These are phyloP conservation scores for Collariella sp. DNA, from an alignment of 495 filamentous ascomycete genomes.

Conservation along the genomic window DNA sequence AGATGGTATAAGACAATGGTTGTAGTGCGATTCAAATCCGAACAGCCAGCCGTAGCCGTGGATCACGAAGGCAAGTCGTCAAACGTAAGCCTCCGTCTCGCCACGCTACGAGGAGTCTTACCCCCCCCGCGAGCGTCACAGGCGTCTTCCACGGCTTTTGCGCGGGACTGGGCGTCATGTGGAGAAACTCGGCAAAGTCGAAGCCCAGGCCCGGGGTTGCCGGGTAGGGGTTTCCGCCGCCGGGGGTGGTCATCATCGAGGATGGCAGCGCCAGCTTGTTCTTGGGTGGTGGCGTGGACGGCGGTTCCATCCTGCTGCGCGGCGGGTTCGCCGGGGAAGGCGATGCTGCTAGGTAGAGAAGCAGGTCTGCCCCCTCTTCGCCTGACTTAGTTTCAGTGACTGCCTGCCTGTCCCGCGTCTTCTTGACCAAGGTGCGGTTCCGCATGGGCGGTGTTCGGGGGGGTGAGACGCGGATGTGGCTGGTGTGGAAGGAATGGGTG, in stretches of 20 bases:
- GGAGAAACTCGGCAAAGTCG: conserved; percentile 95
- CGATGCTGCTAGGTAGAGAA: conserved; percentile 87
- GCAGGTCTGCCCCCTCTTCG: conserved; percentile 81
- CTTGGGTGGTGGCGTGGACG: conserved; percentile 81
- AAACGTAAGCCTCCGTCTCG: conserved; percentile 38
- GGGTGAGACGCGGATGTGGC: conserved; percentile 57
- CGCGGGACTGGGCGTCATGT: conserved; percentile 90
- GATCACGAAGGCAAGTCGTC: conserved; percentile 29
- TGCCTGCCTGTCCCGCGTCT: conserved; percentile 9
- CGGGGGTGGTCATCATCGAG: conserved; percentile 84
- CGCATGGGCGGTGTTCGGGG: conserved; percentile 73
- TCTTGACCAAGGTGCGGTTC: conserved; percentile 39
- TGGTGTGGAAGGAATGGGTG: conserved; percentile 58
- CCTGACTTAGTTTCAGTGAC: conserved; percentile 41
- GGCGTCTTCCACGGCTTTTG: conserved; percentile 75
- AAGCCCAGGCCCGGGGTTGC: conserved; percentile 60
- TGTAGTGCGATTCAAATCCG: no score
- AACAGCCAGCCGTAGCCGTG: no score
- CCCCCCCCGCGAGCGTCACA: conserved; percentile 28
- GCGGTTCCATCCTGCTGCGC: conserved; percentile 51
- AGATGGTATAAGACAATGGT: background rate
- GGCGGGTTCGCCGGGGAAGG: conserved; percentile 64
- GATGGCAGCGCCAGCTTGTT: conserved; percentile 61
- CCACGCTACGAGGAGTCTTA: conserved; percentile 37
- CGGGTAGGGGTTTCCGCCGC: conserved; percentile 53